Base-by-base conservation (phyloP, 768 basidiomycete species). In the Psilocybe cubensis region DNA sequence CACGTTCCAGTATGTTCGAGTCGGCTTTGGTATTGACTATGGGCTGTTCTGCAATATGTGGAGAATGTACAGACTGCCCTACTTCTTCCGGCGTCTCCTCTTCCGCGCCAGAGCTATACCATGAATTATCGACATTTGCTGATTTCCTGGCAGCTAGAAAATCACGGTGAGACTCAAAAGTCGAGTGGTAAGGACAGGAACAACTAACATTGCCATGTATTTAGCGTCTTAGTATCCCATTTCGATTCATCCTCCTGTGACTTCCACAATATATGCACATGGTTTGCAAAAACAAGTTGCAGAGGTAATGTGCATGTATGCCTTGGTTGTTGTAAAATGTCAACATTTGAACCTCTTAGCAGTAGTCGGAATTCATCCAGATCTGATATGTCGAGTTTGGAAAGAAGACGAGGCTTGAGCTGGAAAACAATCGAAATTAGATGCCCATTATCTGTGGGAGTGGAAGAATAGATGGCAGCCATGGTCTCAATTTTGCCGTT, bases 311-410 rank as follows among this genome's bases (percentile, higher is more conserved):
- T 72, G 49, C 67, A 71, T 4, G 67, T 62, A 10, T 68, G 63
- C 38, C 68, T 72, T 25, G 62, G 64, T 18, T 64, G 64, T 23
- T 53, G 33, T 20, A 57, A 48, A 68, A 44, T 69, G 33, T 71
- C 70, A 20, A 83, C 56, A 24, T 55, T 58, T 23, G 72, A 72
- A 1, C 82, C 83, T 56, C 74, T 78, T 18, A 86, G 73, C 17
- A 79, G 74, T n/a, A 87, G 51, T n/a, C 67, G 67, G 23, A 87
- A 62, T 38, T 70, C 69, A 54, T 83, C 79, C 2, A 71, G 68
- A 5, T 79, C 68, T 33, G 73, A 68, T 56, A 84, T 73, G 29
- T 71, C 51, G 8, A 87, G 67, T 21, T 70, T 61, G 8, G 66
- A 50, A 42, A 79, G 71, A 58, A 72, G 68, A 1, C 70, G 56